Conservation (phyloP, 352 stramenopile species). For the Pythium myriotylum region DNA sequence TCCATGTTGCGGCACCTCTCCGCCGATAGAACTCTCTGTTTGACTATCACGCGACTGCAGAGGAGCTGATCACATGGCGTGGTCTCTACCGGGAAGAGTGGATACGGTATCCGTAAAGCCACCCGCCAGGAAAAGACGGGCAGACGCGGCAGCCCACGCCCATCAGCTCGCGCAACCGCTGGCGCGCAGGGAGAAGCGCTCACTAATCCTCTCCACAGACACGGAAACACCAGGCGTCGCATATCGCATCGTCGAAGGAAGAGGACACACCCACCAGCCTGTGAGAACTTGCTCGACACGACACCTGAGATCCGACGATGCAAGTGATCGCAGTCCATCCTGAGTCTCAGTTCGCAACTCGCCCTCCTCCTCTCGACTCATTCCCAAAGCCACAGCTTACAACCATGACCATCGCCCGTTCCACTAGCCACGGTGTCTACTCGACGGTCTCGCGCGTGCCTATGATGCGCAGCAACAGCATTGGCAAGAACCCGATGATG, state of each 20-base stretch:
- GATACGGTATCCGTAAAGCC: neutral
- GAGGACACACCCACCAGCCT: neutral
- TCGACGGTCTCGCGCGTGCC: slow-evolving; percentile 5
- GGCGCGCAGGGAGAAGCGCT: neutral
- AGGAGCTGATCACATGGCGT: neutral
- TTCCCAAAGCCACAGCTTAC: slow-evolving; percentile 22
- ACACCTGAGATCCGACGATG: slow-evolving; percentile 9
- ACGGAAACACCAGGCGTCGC: neutral
- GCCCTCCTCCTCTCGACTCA: neutral
- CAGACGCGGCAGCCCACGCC: neutral
- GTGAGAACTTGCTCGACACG: neutral
- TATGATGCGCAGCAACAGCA: slow-evolving; percentile 20
- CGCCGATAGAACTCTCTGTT: neutral
- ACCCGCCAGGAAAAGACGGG: neutral
- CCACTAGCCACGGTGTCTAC: slow-evolving; percentile 1
- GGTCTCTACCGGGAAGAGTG: neutral
- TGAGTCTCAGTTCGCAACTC: slow-evolving; percentile 20
- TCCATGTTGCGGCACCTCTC: slow-evolving; percentile 1
- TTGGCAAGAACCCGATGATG: slow-evolving; percentile 30
- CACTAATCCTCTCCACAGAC: neutral
- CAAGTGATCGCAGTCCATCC: neutral
- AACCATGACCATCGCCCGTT: slow-evolving; percentile 27
- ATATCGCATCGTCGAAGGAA: neutral
- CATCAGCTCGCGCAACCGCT: neutral
- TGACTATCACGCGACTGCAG: neutral